phyloP scores from a whole-genome alignment of 495 filamentous ascomycete genomes.

The Penicillium soppii region DNA sequence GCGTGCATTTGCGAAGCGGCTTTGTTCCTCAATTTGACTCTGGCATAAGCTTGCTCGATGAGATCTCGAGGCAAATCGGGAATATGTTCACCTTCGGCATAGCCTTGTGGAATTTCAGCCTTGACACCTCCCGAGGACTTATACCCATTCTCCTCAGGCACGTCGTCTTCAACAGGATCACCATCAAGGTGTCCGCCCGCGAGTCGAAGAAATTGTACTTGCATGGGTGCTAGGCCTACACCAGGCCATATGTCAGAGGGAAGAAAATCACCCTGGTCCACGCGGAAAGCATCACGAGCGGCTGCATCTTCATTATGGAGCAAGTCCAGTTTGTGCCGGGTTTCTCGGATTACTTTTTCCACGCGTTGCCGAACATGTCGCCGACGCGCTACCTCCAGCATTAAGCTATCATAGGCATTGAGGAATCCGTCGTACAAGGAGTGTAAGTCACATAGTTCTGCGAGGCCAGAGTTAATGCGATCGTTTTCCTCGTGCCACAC shows the following conservation, averaged over 20 bases:
- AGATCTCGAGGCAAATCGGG: constrained; percentile 55
- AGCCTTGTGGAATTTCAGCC: constrained; percentile 13
- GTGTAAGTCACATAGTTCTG: constrained; percentile 69
- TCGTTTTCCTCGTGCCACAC: constrained; percentile 75
- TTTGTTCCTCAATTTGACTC: constrained; percentile 31
- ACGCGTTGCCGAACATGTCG: constrained; percentile 69
- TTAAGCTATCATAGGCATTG: constrained; percentile 76
- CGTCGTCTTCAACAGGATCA: constrained; percentile 7
- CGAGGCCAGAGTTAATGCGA: constrained; percentile 62
- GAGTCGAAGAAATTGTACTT: constrained; percentile 52
- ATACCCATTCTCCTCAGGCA: constrained; percentile 2
- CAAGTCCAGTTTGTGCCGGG: constrained; percentile 70
- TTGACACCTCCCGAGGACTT: not conserved
- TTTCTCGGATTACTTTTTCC: constrained; percentile 69
- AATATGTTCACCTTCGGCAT: constrained; percentile 41
- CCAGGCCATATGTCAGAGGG: constrained; percentile 90
- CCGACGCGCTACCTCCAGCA: constrained; percentile 78
- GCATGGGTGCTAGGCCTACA: constrained; percentile 56
- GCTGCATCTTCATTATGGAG: constrained; percentile 71
- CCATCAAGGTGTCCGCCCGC: constrained; percentile 37
- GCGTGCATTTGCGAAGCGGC: not conserved
- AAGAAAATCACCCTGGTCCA: constrained; percentile 80
- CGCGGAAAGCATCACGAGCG: constrained; percentile 74
- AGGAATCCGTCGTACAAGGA: constrained; percentile 82
- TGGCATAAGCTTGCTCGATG: constrained; percentile 52